These are phyloP conservation scores for Psidium friedrichsthalianum DNA, from an alignment of 345 rosid species.

Conservation along the genomic window DNA sequence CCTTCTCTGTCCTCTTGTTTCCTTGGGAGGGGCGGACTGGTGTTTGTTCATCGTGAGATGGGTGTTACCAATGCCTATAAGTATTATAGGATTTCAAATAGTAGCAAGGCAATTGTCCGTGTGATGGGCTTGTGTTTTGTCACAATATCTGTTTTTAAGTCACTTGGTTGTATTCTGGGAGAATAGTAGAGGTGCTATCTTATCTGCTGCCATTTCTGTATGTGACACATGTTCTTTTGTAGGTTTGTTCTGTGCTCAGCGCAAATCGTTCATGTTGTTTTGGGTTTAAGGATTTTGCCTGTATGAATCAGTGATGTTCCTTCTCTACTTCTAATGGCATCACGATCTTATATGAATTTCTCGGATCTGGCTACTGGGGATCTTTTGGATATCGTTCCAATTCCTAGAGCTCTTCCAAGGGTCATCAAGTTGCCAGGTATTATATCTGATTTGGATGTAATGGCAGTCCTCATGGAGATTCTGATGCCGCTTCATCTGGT, in stretches of 20 bases:
- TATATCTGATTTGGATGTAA: conserved; percentile 40
- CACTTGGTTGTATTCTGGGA: background rate
- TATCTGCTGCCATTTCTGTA: background rate
- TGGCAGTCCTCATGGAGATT: conserved; percentile 34
- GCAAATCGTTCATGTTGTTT: background rate
- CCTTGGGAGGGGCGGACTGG: background rate
- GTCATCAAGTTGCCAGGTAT: conserved; percentile 72
- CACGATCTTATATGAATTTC: conserved; percentile 42
- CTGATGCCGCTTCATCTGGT: conserved; percentile 38
- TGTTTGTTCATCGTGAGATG: background rate
- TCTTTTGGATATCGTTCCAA: conserved; percentile 46
- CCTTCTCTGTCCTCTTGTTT: background rate
- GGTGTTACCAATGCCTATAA: background rate
- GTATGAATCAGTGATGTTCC: background rate
- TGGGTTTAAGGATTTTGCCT: background rate
- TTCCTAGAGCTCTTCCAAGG: conserved; percentile 56
- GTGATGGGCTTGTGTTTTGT: background rate
- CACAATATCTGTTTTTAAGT: background rate
- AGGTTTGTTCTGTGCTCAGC: background rate
- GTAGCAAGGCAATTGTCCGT: background rate
- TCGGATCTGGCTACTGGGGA: conserved; percentile 53
- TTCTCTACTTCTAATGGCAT: conserved; percentile 27
- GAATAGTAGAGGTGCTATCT: background rate
- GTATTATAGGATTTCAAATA: background rate
- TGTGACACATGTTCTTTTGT: background rate